A percentile compares a stretch with the other conserved stretches of the same genome.
Conservation (phyloP, 352 stramenopile genomes). For the Globisporangium abappressorium region DNA sequence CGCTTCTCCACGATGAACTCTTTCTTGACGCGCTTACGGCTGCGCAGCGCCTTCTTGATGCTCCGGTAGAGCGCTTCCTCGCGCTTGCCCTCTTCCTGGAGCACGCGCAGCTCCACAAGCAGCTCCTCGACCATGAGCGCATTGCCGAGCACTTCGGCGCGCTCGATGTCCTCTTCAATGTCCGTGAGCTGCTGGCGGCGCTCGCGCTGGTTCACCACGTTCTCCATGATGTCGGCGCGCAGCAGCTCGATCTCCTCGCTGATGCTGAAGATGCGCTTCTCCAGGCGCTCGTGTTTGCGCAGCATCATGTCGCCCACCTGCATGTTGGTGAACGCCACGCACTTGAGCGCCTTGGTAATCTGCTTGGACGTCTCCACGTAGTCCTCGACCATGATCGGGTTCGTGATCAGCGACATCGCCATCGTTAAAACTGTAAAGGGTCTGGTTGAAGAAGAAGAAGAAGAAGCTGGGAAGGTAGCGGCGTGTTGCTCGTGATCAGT, state of each 20-base stretch:
- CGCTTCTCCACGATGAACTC: constrained; percentile 33
- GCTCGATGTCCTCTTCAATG: constrained; percentile 54
- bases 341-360: constrained; percentile 63
- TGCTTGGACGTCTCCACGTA: constrained; percentile 51
- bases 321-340: constrained; percentile 58
- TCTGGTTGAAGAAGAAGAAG: neutral
- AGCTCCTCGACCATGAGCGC: constrained; percentile 44
- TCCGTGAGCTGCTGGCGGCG: constrained; percentile 40
- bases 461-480: no score
- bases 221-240: constrained; percentile 44
- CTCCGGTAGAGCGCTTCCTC: constrained; percentile 43
- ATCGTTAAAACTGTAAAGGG: constrained; percentile 1
- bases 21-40: constrained; percentile 32
- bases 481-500: constrained; percentile 1
- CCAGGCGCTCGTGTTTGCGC: constrained; percentile 46
- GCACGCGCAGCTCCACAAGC: constrained; percentile 39
- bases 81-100: constrained; percentile 46
- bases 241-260: constrained; percentile 56
- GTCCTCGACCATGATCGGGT: constrained; percentile 28
- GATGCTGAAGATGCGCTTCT: constrained; percentile 36
- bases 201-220: constrained; percentile 46
- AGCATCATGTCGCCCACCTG: constrained; percentile 56
- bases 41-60: constrained; percentile 41
- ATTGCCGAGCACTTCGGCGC: constrained; percentile 51
- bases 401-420: constrained; percentile 34